Evolutionary conservation across 306 rosid genomes (phyloP), one percentile per base, ranked within the genome.

Genomic region (Quercus gilva): DNA sequence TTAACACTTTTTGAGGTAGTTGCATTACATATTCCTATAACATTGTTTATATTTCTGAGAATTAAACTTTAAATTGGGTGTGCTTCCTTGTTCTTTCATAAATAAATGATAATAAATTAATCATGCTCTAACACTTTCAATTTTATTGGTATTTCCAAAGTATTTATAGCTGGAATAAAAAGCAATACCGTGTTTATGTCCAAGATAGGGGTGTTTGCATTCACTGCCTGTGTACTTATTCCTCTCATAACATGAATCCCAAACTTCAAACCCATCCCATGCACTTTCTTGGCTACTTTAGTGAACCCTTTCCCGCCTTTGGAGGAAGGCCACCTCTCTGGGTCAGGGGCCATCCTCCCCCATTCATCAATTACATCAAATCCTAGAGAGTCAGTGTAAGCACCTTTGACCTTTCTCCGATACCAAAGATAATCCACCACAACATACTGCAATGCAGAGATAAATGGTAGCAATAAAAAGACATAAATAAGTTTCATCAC

Each of bases 161-260:
- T 67, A 58, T 20, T 35, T 49, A 41, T n/a, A 59, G 80, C 15
- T 73, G 18, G 68, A 78, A 26, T 21, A 74, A 17, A 76, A 82
- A 79, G 78, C 80, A 86, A 74, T 80, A 92, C 99, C 97, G 35
- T 89, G 55, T 80, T 76, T 74, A 77, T 67, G 77, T 95, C 99
- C 77, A 95, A 82, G 87, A 95, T 93, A 76, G 95, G 94, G 45
- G 99, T 90, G 74, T 88, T 93, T n/a, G 94, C 99, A 86, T 89
- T 91, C 69, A 93, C 93, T 25, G 96, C 96, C 84, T 95, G 99
- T 25, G 99, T 93, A 82, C 99, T 95, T 80, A 95, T 95, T 78
- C 98, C 99, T 81, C 98, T 90, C 99, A 95, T 95, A 65, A 95
- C 83, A 88, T 93, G 99, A 90, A 96, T 90, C 75, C 99, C 99